Evolutionary conservation across 176 grass and related monocot genomes (phyloP).

Genomic region (Bothriochloa decipiens): DNA sequence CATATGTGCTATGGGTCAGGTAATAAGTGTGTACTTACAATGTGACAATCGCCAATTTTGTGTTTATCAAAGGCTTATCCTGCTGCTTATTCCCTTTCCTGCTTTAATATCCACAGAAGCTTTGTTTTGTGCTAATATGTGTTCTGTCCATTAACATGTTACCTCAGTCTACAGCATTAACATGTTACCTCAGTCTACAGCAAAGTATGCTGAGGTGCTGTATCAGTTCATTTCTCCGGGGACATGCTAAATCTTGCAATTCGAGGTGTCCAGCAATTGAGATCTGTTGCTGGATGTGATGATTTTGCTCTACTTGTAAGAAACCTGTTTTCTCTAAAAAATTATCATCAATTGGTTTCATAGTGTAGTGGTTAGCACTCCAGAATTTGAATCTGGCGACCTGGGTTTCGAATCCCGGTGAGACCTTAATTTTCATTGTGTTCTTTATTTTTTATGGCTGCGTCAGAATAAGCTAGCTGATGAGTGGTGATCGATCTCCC

Average conservation of each 20-base stretch:
- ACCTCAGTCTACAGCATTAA: background rate
- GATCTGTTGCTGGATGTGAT: background rate
- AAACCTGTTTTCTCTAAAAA: no score
- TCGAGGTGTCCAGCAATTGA: background rate
- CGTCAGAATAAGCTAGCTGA: background rate
- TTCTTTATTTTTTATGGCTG: background rate
- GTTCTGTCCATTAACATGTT: background rate
- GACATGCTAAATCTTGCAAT: no score
- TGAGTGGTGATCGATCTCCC: background rate
- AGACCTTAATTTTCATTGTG: conserved; percentile 28
- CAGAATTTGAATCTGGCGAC: conserved; percentile 88
- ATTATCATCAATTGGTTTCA: background rate
- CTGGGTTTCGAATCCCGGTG: conserved; percentile 83
- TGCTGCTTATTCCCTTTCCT: background rate
- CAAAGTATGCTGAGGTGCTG: background rate
- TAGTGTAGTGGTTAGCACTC: conserved; percentile 95
- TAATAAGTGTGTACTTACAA: conserved; percentile 17
- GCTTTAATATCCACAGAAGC: background rate
- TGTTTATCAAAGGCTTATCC: background rate
- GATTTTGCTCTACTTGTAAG: no score
- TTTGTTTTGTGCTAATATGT: background rate
- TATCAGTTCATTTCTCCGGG: background rate
- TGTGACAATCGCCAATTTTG: conserved; percentile 7
- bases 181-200: no score
- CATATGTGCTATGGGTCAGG: background rate